phyloP scores from a whole-genome alignment of 306 rosid species.

The Vigna hirtella region DNA sequence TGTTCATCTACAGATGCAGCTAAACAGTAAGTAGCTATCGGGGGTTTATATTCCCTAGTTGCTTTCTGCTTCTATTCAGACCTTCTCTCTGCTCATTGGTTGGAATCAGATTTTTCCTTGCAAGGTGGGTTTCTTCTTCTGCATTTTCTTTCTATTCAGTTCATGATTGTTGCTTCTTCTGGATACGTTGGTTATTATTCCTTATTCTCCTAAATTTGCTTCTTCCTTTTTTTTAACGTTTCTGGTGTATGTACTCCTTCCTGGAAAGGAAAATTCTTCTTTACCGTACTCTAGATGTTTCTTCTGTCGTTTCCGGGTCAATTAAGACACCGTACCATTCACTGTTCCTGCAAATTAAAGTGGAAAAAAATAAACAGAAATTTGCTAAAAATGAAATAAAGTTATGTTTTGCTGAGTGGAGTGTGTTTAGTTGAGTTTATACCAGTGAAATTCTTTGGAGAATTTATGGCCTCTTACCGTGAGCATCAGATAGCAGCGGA shows the following conservation, averaged over 20 bases:
- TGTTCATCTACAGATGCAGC: conserved; percentile 15
- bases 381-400: not conserved
- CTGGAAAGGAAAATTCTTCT: conserved; percentile 21
- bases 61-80: conserved; percentile 23
- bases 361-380: not conserved
- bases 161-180: conserved; percentile 18
- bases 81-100: conserved; percentile 34
- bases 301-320: conserved; percentile 15
- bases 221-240: not conserved
- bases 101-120: conserved; percentile 41
- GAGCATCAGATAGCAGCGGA: conserved; percentile 12
- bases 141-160: conserved; percentile 20
- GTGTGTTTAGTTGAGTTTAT: not conserved
- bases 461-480: conserved; percentile 3
- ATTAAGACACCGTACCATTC: not conserved
- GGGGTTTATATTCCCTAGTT: conserved; percentile 36
- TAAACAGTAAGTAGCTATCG: not conserved
- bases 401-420: not conserved
- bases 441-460: not conserved
- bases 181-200: not conserved
- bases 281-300: not conserved
- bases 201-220: conserved; percentile 2
- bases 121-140: conserved; percentile 44
- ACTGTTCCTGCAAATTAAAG: conserved; percentile 29
- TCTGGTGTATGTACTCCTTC: not conserved